Conservation (phyloP, 495 filamentous ascomycete genomes). For the Glonium stellatum region DNA sequence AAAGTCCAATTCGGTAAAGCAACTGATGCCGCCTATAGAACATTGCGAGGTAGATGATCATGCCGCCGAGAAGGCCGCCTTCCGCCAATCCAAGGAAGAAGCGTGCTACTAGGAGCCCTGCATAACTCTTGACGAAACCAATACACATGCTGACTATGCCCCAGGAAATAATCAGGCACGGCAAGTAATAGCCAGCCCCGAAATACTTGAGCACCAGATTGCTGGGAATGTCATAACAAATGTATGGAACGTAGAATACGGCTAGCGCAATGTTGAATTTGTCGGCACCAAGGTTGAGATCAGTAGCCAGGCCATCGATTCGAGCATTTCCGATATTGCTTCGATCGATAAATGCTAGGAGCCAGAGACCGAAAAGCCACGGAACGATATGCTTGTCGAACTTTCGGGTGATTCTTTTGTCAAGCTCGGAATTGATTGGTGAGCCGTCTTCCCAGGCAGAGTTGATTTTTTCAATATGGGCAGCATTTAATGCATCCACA, state of each 20-base stretch:
- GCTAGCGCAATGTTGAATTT: slow-evolving; percentile 43
- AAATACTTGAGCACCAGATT: slow-evolving; percentile 40
- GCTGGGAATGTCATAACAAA: slow-evolving; percentile 44
- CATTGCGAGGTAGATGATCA: slow-evolving; percentile 46
- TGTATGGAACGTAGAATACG: slow-evolving; percentile 48
- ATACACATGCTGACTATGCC: slow-evolving; percentile 50
- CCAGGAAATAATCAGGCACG: slow-evolving; percentile 33
- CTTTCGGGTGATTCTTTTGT: slow-evolving; percentile 33
- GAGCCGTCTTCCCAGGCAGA: slow-evolving; percentile 5
- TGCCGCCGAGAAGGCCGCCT: slow-evolving; percentile 48
- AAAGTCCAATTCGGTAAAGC: slow-evolving; percentile 44
- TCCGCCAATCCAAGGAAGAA: slow-evolving; percentile 41
- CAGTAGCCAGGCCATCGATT: slow-evolving; percentile 40
- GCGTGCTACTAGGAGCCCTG: slow-evolving; percentile 36
- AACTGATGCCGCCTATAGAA: slow-evolving; percentile 44
- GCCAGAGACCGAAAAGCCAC: slow-evolving; percentile 47
- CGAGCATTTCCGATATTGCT: slow-evolving; percentile 47
- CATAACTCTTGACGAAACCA: slow-evolving; percentile 44
- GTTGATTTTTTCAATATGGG: slow-evolving; percentile 15
- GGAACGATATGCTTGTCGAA: slow-evolving; percentile 42
- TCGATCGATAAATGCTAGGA: slow-evolving; percentile 49
- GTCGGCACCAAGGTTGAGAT: slow-evolving; percentile 40
- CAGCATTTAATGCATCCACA: too few species aligned
- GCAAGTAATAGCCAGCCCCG: slow-evolving; percentile 33
- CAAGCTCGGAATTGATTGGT: slow-evolving; percentile 14